phyloP scores from a whole-genome alignment of 2,329 filamentous ascomycete genomes.

The Seiridium cupressi region DNA sequence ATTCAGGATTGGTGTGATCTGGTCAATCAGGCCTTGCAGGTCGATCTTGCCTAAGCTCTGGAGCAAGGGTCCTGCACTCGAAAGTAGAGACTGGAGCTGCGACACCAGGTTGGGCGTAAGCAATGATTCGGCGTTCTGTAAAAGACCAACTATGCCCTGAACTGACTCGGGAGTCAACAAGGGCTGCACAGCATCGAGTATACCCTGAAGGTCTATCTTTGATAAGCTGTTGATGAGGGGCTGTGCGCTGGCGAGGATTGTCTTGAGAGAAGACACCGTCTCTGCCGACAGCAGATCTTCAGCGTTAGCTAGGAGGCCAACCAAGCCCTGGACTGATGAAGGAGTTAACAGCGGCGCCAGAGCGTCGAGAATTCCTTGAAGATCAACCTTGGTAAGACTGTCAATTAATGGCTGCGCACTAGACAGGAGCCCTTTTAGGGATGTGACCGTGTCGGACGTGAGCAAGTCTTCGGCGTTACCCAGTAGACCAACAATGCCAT shows the following conservation, averaged over 20 bases:
- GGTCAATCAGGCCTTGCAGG: slow-evolving; percentile 17
- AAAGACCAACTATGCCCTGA: slow-evolving; percentile 19
- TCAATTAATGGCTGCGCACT: slow-evolving; percentile 27
- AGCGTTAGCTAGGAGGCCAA: slow-evolving; percentile 21
- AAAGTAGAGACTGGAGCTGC: slow-evolving; percentile 17
- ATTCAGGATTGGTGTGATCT: slow-evolving; percentile 27
- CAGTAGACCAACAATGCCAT: slow-evolving; percentile 29
- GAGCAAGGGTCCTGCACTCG: slow-evolving; percentile 9
- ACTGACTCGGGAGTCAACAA: slow-evolving; percentile 29
- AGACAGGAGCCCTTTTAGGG: slow-evolving; percentile 19
- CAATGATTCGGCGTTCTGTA: slow-evolving; percentile 21
- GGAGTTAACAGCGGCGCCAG: slow-evolving; percentile 27
- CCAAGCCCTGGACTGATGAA: slow-evolving; percentile 22
- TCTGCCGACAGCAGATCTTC: slow-evolving; percentile 19
- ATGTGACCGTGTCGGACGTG: slow-evolving; percentile 22
- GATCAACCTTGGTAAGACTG: slow-evolving; percentile 27
- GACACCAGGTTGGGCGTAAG: slow-evolving; percentile 19
- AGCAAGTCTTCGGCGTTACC: slow-evolving; percentile 35
- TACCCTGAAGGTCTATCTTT: slow-evolving; percentile 22
- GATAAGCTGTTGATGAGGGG: slow-evolving; percentile 26
- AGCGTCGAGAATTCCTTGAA: slow-evolving; percentile 16
- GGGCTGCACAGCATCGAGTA: slow-evolving; percentile 27
- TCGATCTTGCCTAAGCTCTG: slow-evolving; percentile 13
- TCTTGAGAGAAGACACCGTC: slow-evolving; percentile 20
- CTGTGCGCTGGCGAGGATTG: slow-evolving; percentile 21